A percentile compares a stretch with the other conserved stretches of the same genome.
These are phyloP conservation scores for Solanum tarapatanum DNA, from an alignment of 257 asterid genomes.

Conservation along the genomic window DNA sequence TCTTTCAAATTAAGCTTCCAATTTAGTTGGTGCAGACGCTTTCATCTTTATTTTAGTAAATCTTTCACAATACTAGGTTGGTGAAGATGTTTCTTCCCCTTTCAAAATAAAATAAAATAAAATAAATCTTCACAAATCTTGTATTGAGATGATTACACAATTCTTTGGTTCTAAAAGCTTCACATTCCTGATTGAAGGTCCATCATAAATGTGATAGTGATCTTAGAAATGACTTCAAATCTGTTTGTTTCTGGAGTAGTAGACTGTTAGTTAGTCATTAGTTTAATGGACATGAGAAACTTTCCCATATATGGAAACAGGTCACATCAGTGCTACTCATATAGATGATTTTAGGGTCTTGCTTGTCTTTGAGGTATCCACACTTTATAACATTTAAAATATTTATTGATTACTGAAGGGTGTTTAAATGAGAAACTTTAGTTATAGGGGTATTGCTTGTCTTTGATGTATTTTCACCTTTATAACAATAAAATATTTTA, in stretches of 20 bases:
- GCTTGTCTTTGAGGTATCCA: not conserved
- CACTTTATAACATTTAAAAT: not conserved
- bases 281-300: not conserved
- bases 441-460: not conserved
- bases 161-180: not conserved
- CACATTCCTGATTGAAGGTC: not conserved
- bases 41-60: not conserved
- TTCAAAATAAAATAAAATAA: not conserved
- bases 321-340: not conserved
- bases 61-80: not conserved
- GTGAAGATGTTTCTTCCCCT: not conserved
- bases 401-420: not conserved
- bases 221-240: not conserved
- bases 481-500: not conserved
- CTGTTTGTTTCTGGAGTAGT: not conserved
- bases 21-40: not conserved
- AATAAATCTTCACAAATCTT: not conserved
- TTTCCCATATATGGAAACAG: not conserved
- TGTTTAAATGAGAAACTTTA: not conserved
- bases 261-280: not conserved
- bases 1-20: not conserved
- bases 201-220: not conserved
- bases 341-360: not conserved
- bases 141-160: not conserved
- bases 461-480: not conserved